Base-by-base conservation (phyloP, 2,329 filamentous ascomycete species). In the Fusarium begoniae region DNA sequence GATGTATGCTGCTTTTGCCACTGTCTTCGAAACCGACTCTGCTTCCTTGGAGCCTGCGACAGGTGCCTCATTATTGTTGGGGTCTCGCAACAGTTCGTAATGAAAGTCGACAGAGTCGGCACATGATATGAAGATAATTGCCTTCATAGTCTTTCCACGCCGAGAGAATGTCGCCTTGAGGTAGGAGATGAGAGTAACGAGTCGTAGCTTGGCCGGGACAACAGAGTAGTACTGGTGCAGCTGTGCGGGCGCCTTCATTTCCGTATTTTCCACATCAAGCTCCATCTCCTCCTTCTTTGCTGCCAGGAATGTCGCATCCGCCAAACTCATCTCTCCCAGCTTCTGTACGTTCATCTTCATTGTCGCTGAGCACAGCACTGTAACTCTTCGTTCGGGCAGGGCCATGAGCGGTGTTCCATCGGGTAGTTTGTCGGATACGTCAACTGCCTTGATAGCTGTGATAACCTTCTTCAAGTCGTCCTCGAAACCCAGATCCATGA, bases 401-500 rank as follows among this genome's bases (percentile, higher is more conserved):
- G 92, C 86, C 24, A 89, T 89, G 43, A 92, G 86, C 5, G 85
- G 82, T 8, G 88, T 84, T 10, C 88, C 87, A 58, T 91, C 90
- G 43, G 88, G 88, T 37, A 89, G 90, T 63, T 88, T 89, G 63
- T 88, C 88, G 43, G 88, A 85, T 26, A 92, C 81, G 37, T 86
- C 83, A 63, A 92, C 88, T 50, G 91, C 84, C 71, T 95, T 91
- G 63, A 98, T 89, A 71, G 93, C 93, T 63, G 90, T 88, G 22
- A 99, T 93, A 73, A 98, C 96, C 69, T 92, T 93, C 79, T 94
- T 93, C 68, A 99, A 90, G 79, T 98, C 96, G 61, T 98, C 92
- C 82, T 98, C 96, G 76, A 99, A 99, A 0, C 96, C 96, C 79
- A 98, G 88, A 80, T 99, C 96, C 96, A 99, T 98, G 80, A 99